Evolutionary conservation across 176 grass and related monocot genomes (phyloP).

Genomic region (Ensete ventricosum): DNA sequence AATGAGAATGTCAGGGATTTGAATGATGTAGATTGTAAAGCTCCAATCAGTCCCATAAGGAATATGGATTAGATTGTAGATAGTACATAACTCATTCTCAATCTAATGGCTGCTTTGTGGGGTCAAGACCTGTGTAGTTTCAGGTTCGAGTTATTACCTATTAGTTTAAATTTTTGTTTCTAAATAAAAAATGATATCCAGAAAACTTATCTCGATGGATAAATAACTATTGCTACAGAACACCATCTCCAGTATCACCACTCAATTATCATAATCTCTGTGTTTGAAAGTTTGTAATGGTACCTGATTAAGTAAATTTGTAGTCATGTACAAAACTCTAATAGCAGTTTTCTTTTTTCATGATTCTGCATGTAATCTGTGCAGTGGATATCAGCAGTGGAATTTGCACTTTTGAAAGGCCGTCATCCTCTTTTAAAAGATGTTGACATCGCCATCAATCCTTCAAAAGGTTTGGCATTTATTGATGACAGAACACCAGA

Average conservation of each 20-base stretch:
- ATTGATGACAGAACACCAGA: slow-evolving; percentile 35
- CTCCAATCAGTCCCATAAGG: no score
- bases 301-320: no score
- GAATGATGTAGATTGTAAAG: background rate
- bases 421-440: slow-evolving; percentile 94
- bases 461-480: slow-evolving; percentile 71
- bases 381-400: slow-evolving; percentile 89
- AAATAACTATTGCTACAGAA: background rate
- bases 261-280: background rate
- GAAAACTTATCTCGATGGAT: background rate
- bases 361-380: slow-evolving; percentile 27
- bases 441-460: slow-evolving; percentile 69
- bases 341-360: background rate
- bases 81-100: no score
- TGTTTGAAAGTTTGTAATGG: no score
- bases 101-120: background rate
- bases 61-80: no score
- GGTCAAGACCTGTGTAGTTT: background rate
- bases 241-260: background rate
- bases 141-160: background rate
- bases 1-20: background rate
- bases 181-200: background rate
- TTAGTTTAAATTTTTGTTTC: background rate
- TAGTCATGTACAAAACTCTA: no score
- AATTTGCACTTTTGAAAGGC: slow-evolving; percentile 88